Evolutionary conservation across 2,329 filamentous ascomycete species (phyloP).

Genomic region (Colletotrichum cuscutae): DNA sequence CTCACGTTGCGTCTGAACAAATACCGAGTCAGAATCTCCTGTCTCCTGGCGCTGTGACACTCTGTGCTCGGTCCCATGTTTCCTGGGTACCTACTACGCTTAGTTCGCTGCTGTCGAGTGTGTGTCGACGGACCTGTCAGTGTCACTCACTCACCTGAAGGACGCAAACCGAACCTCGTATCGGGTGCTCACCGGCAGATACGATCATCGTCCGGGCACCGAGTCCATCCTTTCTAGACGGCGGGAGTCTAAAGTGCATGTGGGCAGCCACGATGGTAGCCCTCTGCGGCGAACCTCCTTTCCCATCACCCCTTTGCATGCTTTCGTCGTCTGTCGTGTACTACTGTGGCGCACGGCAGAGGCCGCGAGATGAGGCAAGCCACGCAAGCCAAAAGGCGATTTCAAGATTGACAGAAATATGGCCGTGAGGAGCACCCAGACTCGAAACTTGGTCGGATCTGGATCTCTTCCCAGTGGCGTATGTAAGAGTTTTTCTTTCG

Average conservation of each 20-base stretch:
- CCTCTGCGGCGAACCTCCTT: not conserved
- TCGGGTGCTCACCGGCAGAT: constrained; percentile 1
- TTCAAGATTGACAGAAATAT: not conserved
- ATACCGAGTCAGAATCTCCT: not conserved
- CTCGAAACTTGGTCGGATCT: not conserved
- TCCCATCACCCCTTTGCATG: not conserved
- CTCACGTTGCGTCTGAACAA: not conserved
- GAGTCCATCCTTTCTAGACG: not conserved
- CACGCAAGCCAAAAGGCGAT: not conserved
- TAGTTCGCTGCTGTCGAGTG: not conserved
- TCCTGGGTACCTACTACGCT: not conserved
- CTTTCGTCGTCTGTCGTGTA: not conserved
- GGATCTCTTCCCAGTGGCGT: not conserved
- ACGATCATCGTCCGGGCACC: not conserved
- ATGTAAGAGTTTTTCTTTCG: not conserved
- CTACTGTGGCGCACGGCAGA: constrained; percentile 19
- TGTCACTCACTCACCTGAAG: constrained; percentile 18
- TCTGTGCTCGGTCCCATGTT: not conserved
- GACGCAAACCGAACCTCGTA: constrained; percentile 7
- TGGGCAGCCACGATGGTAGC: not conserved
- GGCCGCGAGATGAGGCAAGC: constrained; percentile 12
- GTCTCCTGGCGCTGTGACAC: too few species aligned
- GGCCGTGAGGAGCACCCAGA: not conserved
- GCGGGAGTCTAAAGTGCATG: not conserved
- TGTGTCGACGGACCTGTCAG: constrained; percentile 5